Conservation (phyloP, 371 early-diverging fungal genomes). For the Mortierella sp. region DNA sequence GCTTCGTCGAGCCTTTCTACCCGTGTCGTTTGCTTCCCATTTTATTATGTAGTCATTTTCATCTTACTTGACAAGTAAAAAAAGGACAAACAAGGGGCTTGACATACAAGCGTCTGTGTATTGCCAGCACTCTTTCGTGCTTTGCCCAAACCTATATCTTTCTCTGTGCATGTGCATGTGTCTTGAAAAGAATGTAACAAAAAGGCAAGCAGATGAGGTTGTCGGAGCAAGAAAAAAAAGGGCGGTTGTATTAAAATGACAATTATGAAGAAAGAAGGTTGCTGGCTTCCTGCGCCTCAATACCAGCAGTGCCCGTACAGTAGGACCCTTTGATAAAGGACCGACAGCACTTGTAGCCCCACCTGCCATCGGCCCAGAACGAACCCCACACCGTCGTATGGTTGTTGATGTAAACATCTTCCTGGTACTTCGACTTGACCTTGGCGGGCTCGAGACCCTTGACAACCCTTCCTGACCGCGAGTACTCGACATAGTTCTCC, state of each 20-base stretch:
- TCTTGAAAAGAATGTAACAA: not conserved
- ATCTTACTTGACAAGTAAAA: not conserved
- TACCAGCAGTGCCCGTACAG: slow-evolving; percentile 87
- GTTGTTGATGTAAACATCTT: slow-evolving; percentile 88
- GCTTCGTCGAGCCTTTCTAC: slow-evolving; percentile 77
- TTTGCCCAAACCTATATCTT: not conserved
- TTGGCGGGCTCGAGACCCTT: slow-evolving; percentile 86
- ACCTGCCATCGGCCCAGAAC: slow-evolving; percentile 94
- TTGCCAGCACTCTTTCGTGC: not conserved
- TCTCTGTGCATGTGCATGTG: not conserved
- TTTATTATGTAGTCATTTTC: slow-evolving; percentile 1
- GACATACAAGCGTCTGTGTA: slow-evolving; percentile 11
- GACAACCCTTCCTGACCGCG: slow-evolving; percentile 91
- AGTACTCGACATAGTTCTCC: slow-evolving; percentile 97
- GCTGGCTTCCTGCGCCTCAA: slow-evolving; percentile 69
- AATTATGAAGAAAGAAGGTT: slow-evolving; percentile 31
- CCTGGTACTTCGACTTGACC: slow-evolving; percentile 89
- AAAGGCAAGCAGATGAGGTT: not conserved
- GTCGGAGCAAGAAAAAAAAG: not conserved
- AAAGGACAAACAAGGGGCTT: slow-evolving; percentile 14
- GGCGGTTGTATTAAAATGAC: not conserved
- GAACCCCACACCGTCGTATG: slow-evolving; percentile 96
- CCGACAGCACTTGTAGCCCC: slow-evolving; percentile 98
- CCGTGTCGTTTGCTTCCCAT: slow-evolving; percentile 6
- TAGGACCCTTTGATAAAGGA: slow-evolving; percentile 81